These are phyloP conservation scores for Pichia sp. DNA, from an alignment of 1,139 yeast species.

Conservation along the genomic window DNA sequence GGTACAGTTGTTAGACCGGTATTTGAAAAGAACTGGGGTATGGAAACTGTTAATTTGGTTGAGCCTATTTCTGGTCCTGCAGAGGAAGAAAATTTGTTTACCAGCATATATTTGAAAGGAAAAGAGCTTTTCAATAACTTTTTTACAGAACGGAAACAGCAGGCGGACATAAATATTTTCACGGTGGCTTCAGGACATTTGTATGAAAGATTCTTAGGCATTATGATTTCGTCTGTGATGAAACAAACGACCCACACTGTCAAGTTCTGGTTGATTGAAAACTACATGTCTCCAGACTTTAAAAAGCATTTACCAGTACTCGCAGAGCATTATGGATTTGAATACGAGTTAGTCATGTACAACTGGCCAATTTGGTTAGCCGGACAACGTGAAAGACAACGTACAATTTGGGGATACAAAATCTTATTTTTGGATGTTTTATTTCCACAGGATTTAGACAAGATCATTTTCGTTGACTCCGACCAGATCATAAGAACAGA, in stretches of 20 bases:
- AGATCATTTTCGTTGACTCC: conserved; percentile 81
- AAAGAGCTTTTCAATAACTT: conserved; percentile 3
- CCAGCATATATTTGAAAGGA: not conserved
- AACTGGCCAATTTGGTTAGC: conserved; percentile 93
- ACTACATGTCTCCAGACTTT: conserved; percentile 68
- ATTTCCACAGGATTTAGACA: conserved; percentile 72
- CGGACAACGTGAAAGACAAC: conserved; percentile 67
- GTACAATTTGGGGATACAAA: conserved; percentile 86
- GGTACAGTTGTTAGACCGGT: conserved; percentile 49
- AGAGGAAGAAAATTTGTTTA: conserved; percentile 3
- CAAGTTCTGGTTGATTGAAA: conserved; percentile 85
- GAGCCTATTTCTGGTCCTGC: conserved; percentile 13
- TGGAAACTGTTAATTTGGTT: conserved; percentile 37
- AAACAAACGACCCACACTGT: conserved; percentile 56
- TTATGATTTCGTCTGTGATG: conserved; percentile 77
- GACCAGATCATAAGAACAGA: conserved; percentile 77
- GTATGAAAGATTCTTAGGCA: conserved; percentile 67
- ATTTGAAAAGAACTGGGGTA: conserved; percentile 41
- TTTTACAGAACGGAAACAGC: conserved; percentile 16
- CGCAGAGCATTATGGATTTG: conserved; percentile 53
- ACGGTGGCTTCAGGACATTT: conserved; percentile 76
- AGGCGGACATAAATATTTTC: conserved; percentile 74
- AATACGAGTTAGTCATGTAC: conserved; percentile 71
- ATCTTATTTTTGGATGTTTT: conserved; percentile 80
- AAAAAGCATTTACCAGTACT: conserved; percentile 54